Percentiles rank a stretch among this genome's conserved stretches.
Conservation (phyloP, 805 yeast species). For the Yamadazyma insecticola region DNA sequence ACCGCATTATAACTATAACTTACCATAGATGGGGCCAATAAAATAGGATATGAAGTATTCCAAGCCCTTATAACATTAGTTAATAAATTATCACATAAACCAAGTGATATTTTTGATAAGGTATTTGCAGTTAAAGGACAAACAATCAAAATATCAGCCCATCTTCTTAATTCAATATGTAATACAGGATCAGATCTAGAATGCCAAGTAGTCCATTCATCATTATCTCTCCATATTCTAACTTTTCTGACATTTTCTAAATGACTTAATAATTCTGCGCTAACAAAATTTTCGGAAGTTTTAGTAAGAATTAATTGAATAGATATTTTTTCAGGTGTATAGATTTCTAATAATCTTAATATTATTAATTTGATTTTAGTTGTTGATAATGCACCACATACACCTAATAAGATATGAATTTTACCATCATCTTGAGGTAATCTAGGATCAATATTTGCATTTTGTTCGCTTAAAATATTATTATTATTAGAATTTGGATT, state of each 20-base stretch:
- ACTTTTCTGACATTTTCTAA: conserved; percentile 39
- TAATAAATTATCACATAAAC: conserved; percentile 86
- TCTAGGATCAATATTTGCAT: conserved; percentile 49
- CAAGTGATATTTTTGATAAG: conserved; percentile 80
- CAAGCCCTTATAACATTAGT: conserved; percentile 92
- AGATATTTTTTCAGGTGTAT: conserved; percentile 44
- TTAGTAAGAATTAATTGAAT: conserved; percentile 53
- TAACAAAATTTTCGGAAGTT: conserved; percentile 49
- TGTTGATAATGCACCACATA: conserved; percentile 54
- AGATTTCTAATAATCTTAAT: conserved; percentile 47
- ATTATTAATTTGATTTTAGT: conserved; percentile 51
- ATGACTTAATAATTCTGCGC: conserved; percentile 39
- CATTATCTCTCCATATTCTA: conserved; percentile 53
- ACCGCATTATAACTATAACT: conserved; percentile 88
- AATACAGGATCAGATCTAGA: conserved; percentile 82
- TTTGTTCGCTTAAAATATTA: conserved; percentile 26
- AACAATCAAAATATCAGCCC: conserved; percentile 92
- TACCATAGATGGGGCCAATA: conserved; percentile 95
- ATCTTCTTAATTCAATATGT: conserved; percentile 89
- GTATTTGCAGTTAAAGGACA: conserved; percentile 97
- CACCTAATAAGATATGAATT: conserved; percentile 51
- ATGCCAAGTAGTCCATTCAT: conserved; percentile 74
- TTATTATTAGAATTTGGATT: background rate
- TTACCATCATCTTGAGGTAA: conserved; percentile 52
- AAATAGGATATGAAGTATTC: conserved; percentile 87